Conservation (phyloP, 1,284 basidiomycete genomes). For the Kalmanozyma brasiliensis region DNA sequence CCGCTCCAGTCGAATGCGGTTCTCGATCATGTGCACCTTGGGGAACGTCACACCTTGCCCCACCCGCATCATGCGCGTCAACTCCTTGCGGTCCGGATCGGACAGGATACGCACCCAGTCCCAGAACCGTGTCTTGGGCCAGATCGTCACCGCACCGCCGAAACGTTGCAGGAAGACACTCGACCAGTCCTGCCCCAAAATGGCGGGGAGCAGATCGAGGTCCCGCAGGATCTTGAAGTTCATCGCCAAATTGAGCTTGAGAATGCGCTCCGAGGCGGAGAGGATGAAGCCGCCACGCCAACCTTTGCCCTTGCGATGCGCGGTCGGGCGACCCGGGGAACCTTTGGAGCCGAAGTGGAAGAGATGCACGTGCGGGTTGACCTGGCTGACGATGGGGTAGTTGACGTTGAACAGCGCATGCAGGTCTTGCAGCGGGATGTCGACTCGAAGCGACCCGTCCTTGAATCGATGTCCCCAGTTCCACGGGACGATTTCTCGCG, state of each 20-base stretch:
- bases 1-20: conserved; percentile 61
- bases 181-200: conserved; percentile 65
- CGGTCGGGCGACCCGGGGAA: conserved; percentile 91
- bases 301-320: conserved; percentile 87
- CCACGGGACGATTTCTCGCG: conserved; percentile 87
- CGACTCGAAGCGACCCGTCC: conserved; percentile 73
- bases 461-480: conserved; percentile 78
- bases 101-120: conserved; percentile 65
- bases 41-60: conserved; percentile 63
- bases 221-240: conserved; percentile 67
- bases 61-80: conserved; percentile 57
- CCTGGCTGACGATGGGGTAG: conserved; percentile 93
- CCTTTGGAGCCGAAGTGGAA: conserved; percentile 96
- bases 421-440: conserved; percentile 90
- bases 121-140: conserved; percentile 60
- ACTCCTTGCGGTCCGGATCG: conserved; percentile 61
- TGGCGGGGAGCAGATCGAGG: conserved; percentile 60
- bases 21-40: conserved; percentile 67
- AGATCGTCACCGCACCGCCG: conserved; percentile 64
- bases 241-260: conserved; percentile 64
- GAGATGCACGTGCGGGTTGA: conserved; percentile 96
- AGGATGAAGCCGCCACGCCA: conserved; percentile 86
- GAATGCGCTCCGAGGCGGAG: conserved; percentile 67
- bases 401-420: conserved; percentile 80
- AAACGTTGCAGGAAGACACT: conserved; percentile 64